Evolutionary conservation across 768 basidiomycete species (phyloP).

Genomic region (Lentinula lateritia): DNA sequence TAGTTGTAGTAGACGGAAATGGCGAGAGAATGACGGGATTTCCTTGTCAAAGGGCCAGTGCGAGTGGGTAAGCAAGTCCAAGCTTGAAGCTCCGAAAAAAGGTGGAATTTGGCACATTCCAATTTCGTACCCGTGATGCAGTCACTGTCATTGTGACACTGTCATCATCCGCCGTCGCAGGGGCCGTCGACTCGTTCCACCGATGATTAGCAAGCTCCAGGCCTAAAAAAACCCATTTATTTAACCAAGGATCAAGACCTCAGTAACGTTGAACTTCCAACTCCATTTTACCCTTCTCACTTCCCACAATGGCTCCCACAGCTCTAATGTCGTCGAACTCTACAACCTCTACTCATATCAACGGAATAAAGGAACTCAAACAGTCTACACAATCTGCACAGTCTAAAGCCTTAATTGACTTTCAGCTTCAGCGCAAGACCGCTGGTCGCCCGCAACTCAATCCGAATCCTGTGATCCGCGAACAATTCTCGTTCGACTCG

Average conservation of each 20-base stretch:
- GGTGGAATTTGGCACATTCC: too few relatives aligned
- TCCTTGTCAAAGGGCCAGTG: too few relatives aligned
- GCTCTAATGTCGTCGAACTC: not conserved
- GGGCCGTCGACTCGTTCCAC: not conserved
- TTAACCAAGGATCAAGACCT: not conserved
- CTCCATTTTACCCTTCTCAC: not conserved
- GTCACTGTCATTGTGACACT: not conserved
- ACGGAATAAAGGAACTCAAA: not conserved
- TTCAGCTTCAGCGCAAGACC: not conserved
- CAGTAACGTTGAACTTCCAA: not conserved
- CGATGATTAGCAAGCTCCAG: not conserved
- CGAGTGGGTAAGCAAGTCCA: too few relatives aligned
- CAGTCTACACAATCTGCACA: not conserved
- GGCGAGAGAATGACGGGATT: too few relatives aligned
- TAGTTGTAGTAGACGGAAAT: too few relatives aligned
- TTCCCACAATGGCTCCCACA: conserved; percentile 1
- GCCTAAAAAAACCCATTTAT: not conserved
- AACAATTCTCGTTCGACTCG: conserved; percentile 65
- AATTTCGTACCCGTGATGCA: not conserved
- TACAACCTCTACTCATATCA: not conserved
- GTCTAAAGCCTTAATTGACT: not conserved
- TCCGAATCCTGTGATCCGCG: conserved; percentile 22
- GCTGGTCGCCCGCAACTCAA: conserved; percentile 24
- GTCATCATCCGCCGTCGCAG: not conserved
- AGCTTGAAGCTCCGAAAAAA: too few relatives aligned